Base-by-base conservation (phyloP, 768 basidiomycete genomes). In the Gloeophyllum trabeum region DNA sequence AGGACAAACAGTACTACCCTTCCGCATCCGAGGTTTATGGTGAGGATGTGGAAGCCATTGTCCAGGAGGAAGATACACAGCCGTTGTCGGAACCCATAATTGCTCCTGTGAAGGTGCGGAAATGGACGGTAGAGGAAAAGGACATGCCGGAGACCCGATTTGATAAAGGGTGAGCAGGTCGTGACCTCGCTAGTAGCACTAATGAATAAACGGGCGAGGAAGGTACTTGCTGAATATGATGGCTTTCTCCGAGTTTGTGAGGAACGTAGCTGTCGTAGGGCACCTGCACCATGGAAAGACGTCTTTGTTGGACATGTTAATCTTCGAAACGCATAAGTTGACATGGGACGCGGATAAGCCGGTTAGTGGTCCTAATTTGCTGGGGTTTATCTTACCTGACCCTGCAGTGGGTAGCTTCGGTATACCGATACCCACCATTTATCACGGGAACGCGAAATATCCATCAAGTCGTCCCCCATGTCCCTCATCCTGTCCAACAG, bases 231-330 rank as follows among this genome's bases (percentile, higher is more conserved):
- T 98, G 54, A 92, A 86, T 54, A 79, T 96, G 76, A 85, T 87
- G 54, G 70, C 75, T 7, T 87, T 90, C 60, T 93, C 92, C 20
- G 85, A 90, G 43, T 94, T 92, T 81, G 77, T 97, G 56, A 79
- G 96, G 40, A 98, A 98, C 60, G 86, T 99, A 21, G 91, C 91
- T 40, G 75, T 99, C 14, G 93, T 93, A 13, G 96, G 96, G 12
- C 94, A 98, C 55, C 63, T 99, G 39, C 96, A 99, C 55, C 96
- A 99, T 54, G 96, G 96, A 53, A 99, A 99, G 67, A 97, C 96
- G 0, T 83, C 90, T 1, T 66, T 99, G 38, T 67, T 99, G 76
- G 96, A 99, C 59, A 97, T 97, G 90, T 74, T 99, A 45, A 81
- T 93, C 5, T 85, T 89, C 50, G 92, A 98, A 63, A 99, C 96